Percentiles rank a stretch among this genome's conserved stretches.
These are phyloP conservation scores for Diversispora epigaea DNA, from an alignment of 192 early-diverging fungal genomes.

Conservation along the genomic window DNA sequence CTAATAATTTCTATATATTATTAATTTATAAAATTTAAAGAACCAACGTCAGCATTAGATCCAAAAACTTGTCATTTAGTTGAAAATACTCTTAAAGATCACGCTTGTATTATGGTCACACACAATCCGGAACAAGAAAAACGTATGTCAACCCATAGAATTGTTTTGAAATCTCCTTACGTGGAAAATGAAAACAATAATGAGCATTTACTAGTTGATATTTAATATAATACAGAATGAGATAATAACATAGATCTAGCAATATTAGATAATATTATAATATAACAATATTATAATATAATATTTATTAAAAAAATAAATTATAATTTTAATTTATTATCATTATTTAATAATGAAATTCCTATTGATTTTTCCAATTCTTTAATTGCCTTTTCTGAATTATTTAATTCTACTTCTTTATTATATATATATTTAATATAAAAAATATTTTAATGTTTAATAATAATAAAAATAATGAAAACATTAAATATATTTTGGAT, in stretches of 20 bases:
- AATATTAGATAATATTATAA: too few species aligned
- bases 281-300: background rate
- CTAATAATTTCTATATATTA: background rate
- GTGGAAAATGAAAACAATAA: background rate
- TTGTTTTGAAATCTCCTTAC: background rate
- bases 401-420: conserved; percentile 51
- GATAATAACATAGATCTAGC: background rate
- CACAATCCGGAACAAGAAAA: conserved; percentile 69
- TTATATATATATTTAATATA: background rate
- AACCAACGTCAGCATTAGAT: conserved; percentile 87
- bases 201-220: background rate
- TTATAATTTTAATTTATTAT: background rate
- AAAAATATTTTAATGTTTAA: background rate
- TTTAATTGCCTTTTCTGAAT: conserved; percentile 50
- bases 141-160: conserved; percentile 47
- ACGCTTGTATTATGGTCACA: conserved; percentile 80
- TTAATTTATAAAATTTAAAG: conserved; percentile 31
- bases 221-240: background rate
- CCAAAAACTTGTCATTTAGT: conserved; percentile 66
- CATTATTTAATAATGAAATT: conserved; percentile 2
- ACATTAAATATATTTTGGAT: too few species aligned
- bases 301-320: background rate
- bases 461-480: background rate
- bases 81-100: conserved; percentile 62
- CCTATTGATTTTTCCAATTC: conserved; percentile 48